Conservation (phyloP, 2,329 filamentous ascomycete genomes). For the Fusarium pilosicola region DNA sequence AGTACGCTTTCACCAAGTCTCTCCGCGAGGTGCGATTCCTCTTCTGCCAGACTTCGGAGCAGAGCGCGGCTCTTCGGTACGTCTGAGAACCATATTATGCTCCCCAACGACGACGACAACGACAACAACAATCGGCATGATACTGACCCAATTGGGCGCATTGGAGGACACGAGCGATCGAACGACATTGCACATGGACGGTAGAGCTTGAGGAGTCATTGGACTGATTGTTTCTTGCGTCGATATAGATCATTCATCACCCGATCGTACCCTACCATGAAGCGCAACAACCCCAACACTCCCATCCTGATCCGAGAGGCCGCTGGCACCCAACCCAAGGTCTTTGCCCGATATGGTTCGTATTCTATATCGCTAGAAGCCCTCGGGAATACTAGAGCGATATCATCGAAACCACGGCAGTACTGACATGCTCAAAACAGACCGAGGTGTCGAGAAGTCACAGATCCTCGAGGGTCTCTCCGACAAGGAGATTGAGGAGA, state of each 20-base stretch:
- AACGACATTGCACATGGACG: not conserved
- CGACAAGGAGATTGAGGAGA: conserved; percentile 70
- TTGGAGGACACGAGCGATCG: not conserved
- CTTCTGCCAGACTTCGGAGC: conserved; percentile 93
- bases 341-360: conserved; percentile 92
- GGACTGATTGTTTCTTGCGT: conserved; percentile 23
- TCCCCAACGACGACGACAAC: not conserved
- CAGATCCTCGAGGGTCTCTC: conserved; percentile 67
- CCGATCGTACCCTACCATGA: conserved; percentile 96
- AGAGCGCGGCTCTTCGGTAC: conserved; percentile 89
- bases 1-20: conserved; percentile 89
- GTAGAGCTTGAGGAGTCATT: not conserved
- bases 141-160: conserved; percentile 27
- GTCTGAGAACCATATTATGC: conserved; percentile 41
- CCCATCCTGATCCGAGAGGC: conserved; percentile 97
- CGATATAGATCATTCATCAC: conserved; percentile 82
- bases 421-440: conserved; percentile 47
- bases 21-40: conserved; percentile 97
- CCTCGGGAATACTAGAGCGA: not conserved
- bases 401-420: not conserved
- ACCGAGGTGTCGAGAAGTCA: conserved; percentile 67
- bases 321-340: conserved; percentile 80
- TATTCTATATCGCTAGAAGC: not conserved
- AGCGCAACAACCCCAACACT: conserved; percentile 95
- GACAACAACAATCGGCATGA: conserved; percentile 5